Percentiles rank a stretch among this genome's conserved stretches.
These are phyloP conservation scores for Picochlorum sp. DNA, from an alignment of 139 green algal species.

Conservation along the genomic window DNA sequence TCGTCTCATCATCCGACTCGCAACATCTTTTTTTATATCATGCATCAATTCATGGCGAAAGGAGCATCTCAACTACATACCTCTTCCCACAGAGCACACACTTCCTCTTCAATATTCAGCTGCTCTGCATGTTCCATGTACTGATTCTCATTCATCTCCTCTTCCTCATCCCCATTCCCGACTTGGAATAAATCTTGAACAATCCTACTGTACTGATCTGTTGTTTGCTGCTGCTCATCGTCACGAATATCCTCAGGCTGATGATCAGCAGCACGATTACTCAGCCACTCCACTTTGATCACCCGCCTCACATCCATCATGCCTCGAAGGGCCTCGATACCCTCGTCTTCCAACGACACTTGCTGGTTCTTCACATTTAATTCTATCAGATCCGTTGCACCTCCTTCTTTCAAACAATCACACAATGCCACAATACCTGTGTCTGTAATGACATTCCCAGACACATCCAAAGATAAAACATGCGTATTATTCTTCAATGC, in stretches of 20 bases:
- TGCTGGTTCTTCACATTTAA: not conserved
- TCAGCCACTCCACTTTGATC: not conserved
- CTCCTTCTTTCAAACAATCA: not conserved
- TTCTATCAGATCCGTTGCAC: not conserved
- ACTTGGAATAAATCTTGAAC: not conserved
- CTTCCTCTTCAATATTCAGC: not conserved
- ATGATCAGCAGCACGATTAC: not conserved
- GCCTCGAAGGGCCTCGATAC: not conserved
- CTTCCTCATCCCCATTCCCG: not conserved
- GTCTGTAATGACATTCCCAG: not conserved
- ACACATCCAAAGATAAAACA: slow-evolving; percentile 7
- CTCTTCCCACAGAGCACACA: not conserved
- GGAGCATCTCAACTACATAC: not conserved
- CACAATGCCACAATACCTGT: not conserved
- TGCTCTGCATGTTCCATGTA: not conserved
- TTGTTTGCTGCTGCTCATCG: not conserved
- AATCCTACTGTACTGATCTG: not conserved
- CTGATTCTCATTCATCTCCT: not conserved
- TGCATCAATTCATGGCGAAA: too few species aligned
- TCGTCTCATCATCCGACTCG: not conserved
- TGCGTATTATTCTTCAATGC: slow-evolving; percentile 6
- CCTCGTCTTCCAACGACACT: not conserved
- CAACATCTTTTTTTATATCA: not conserved
- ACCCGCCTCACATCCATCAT: not conserved
- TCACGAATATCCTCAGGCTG: not conserved